Conservation (phyloP, 139 green algal species). For the Coelastrella sp. region DNA sequence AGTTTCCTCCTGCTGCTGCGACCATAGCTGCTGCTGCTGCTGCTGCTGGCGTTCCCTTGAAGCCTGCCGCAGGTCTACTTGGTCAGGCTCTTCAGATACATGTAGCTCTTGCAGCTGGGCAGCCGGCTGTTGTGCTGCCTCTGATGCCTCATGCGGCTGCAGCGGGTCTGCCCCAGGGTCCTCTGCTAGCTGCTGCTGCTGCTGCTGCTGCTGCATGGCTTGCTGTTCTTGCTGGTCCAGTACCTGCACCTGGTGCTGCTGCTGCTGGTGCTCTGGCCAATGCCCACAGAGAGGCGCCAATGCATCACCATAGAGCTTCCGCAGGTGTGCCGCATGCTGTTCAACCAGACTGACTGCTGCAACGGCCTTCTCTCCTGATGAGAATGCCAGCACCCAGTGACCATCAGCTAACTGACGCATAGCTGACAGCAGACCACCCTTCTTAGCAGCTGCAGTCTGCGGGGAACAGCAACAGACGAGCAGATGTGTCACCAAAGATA, state of each 20-base stretch:
- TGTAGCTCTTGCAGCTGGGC: too few relatives aligned
- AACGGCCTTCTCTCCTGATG: constrained; percentile 60
- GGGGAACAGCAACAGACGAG: neutral
- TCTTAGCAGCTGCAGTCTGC: constrained; percentile 42
- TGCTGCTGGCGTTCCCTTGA: too few relatives aligned
- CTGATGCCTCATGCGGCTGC: too few relatives aligned
- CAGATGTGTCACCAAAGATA: neutral
- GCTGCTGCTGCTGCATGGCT: neutral
- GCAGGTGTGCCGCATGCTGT: constrained; percentile 56
- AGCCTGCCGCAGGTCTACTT: too few relatives aligned
- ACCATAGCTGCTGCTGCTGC: too few relatives aligned
- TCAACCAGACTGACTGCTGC: constrained; percentile 66
- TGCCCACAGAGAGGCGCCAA: constrained; percentile 51
- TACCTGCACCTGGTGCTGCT: neutral
- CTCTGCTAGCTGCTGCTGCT: constrained; percentile 7
- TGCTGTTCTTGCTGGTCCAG: neutral
- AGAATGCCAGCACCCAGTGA: constrained; percentile 91
- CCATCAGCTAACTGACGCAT: constrained; percentile 81
- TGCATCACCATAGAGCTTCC: constrained; percentile 54
- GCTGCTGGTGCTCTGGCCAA: neutral
- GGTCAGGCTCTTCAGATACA: too few relatives aligned
- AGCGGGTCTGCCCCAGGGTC: too few relatives aligned
- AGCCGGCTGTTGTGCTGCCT: too few relatives aligned
- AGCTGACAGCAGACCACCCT: constrained; percentile 61
- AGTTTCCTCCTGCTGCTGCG: too few relatives aligned